Percentiles rank a stretch among this genome's conserved stretches.
These are phyloP conservation scores for Aureobasidium subglaciale DNA, from an alignment of 2,329 filamentous ascomycete genomes.

Conservation along the genomic window DNA sequence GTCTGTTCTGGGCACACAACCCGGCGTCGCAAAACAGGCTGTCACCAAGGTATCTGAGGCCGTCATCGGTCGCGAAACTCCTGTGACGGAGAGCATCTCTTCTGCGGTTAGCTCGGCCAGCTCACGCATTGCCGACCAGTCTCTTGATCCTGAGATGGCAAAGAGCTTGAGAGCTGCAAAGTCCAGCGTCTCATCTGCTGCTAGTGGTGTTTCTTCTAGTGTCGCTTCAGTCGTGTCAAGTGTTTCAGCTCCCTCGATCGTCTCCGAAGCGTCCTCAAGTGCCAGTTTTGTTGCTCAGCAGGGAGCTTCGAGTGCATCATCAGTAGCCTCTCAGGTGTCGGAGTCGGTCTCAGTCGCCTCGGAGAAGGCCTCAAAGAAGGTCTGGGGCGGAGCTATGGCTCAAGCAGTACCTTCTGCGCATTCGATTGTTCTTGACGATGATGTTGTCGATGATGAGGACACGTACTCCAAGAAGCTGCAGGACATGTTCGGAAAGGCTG, in stretches of 20 bases:
- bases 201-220: conserved; percentile 18
- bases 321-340: conserved; percentile 25
- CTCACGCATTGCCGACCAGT: conserved; percentile 4
- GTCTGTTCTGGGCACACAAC: conserved; percentile 19
- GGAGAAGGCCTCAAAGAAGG: conserved; percentile 32
- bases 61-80: conserved; percentile 22
- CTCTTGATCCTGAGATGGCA: conserved; percentile 24
- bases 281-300: conserved; percentile 12
- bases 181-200: conserved; percentile 13
- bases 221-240: conserved; percentile 24
- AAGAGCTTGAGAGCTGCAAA: conserved; percentile 30
- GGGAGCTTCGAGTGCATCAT: conserved; percentile 23
- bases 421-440: conserved; percentile 44
- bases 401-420: conserved; percentile 43
- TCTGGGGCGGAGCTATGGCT: conserved; percentile 49
- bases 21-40: conserved; percentile 25
- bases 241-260: conserved; percentile 16
- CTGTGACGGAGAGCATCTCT: conserved; percentile 24
- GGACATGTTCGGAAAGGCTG: conserved; percentile 44
- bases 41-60: conserved; percentile 27
- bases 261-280: conserved; percentile 19
- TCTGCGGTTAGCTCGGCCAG: conserved; percentile 23
- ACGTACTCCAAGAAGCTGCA: conserved; percentile 47
- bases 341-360: conserved; percentile 24
- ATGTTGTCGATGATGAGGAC: conserved; percentile 35